Percentiles rank a stretch among this genome's conserved stretches.
Evolutionary conservation across 1,139 yeast genomes (phyloP).

Genomic region (Zygosaccharomyces pseudobailii): DNA sequence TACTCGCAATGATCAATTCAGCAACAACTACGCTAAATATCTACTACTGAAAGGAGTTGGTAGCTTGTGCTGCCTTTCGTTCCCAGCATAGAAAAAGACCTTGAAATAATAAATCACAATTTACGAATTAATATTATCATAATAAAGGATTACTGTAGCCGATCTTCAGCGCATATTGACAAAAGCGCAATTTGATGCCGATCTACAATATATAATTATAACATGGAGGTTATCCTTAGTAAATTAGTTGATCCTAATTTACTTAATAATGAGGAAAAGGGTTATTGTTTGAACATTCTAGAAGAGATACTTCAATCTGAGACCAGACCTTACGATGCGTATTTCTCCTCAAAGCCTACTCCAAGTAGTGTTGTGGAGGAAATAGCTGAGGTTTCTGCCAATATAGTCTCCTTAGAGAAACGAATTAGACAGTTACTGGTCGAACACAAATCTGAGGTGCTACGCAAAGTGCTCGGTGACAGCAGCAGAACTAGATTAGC

Average conservation of each 20-base stretch:
- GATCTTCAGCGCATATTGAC: background rate
- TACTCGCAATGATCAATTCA: background rate
- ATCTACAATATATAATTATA: background rate
- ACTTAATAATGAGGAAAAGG: conserved; percentile 10
- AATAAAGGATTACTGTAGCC: background rate
- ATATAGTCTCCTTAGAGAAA: conserved; percentile 37
- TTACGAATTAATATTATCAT: background rate
- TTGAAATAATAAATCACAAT: background rate
- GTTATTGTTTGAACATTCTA: conserved; percentile 16
- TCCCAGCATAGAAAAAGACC: background rate
- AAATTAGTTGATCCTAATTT: conserved; percentile 3
- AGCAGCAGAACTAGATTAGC: conserved; percentile 21
- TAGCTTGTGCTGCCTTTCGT: background rate
- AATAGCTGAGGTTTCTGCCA: conserved; percentile 46
- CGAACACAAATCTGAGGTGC: conserved; percentile 32
- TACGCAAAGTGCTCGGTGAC: conserved; percentile 33
- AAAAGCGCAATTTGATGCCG: background rate
- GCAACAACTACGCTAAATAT: background rate
- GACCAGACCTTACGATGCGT: conserved; percentile 20
- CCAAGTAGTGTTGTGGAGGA: conserved; percentile 38
- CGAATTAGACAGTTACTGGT: conserved; percentile 35
- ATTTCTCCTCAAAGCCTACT: conserved; percentile 29
- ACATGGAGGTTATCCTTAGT: conserved; percentile 10
- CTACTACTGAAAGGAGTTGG: background rate
- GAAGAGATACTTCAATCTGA: conserved; percentile 23